Evolutionary conservation across 768 basidiomycete species (phyloP), one percentile per base, ranked within the genome.

Genomic region (Candolleomyces efflorescens): DNA sequence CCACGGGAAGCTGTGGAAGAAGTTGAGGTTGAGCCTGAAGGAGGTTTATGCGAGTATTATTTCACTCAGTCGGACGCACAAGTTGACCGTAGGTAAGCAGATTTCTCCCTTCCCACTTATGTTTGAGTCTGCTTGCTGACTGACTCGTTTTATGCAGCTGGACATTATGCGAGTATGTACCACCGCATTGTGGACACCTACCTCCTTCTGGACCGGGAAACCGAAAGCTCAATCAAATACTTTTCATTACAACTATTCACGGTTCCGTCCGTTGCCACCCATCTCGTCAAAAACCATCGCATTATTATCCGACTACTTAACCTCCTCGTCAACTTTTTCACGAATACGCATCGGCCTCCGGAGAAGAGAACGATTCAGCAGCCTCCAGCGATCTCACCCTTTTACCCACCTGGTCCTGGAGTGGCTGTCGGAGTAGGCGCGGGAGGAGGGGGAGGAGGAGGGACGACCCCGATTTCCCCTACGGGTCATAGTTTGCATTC

Each of bases 221-320:
- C 92, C 0, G 97, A 99, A 68, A 93, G 92, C 6, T 94, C 92
- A 15, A 89, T 98, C 76, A 90, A 95, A 66, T 94, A 93, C 68
- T 91, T 96, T 60, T 90, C 92, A 15, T 78, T 96, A 5, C 93
- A 97, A 66, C 80, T 98, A 36, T 97, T 97, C 75, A 94, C 94
- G 0, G 89, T 93, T 0, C 94, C 94, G 0, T 89, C 87, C 2
- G 85, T 95, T 52, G 87, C 92, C 5, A 78, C 81, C 1, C 86
- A 93, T 63, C 85, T 96, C 51, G 89, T 91, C 18, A 77, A 80
- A 6, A 79, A 86, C 58, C 85, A 89, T 66, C 79, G 82, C 60
- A 82, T 97, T 62, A 83, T 94, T 60, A 75, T 85, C 2, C 84
- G 86, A 15, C 79, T 98, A 17, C 82, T 96, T 58, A 78, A 84